Evolutionary conservation across 2,329 filamentous ascomycete genomes (phyloP).

Genomic region (Nakataea oryzae): DNA sequence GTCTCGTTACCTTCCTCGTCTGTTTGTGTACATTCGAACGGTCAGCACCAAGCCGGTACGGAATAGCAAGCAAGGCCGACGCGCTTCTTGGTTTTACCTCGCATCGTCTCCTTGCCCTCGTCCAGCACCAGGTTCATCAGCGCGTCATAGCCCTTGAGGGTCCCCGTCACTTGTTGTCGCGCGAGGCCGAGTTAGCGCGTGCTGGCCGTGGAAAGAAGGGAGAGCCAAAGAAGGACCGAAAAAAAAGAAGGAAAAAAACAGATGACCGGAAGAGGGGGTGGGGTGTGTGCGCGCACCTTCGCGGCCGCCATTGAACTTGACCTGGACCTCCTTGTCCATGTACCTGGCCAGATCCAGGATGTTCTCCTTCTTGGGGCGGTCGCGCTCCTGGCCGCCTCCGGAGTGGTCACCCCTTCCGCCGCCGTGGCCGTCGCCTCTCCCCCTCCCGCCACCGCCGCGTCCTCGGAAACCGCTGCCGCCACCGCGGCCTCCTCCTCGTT

Average conservation of each 20-base stretch:
- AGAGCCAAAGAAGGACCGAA: neutral
- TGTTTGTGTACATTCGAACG: conserved; percentile 23
- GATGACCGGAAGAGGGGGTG: too few species aligned
- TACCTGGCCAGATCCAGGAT: conserved; percentile 93
- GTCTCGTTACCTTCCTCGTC: conserved; percentile 89
- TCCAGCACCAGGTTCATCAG: conserved; percentile 97
- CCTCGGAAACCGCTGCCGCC: neutral
- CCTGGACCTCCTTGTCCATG: conserved; percentile 89
- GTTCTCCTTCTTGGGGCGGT: conserved; percentile 95
- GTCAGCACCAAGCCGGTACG: neutral
- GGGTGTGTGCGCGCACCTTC: conserved; percentile 59
- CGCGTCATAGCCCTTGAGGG: conserved; percentile 90
- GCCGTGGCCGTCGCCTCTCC: neutral
- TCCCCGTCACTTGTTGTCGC: conserved; percentile 59
- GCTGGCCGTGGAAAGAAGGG: neutral
- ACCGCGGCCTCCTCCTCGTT: neutral
- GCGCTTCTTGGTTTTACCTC: conserved; percentile 47
- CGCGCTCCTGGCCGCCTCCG: conserved; percentile 36
- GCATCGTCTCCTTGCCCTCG: conserved; percentile 81
- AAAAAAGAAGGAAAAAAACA: neutral
- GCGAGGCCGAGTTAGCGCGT: neutral
- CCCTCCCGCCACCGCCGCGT: neutral
- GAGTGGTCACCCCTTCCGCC: neutral
- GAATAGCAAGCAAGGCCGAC: neutral
- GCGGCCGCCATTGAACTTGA: conserved; percentile 93